A percentile compares a stretch with the other conserved stretches of the same genome.
Conservation (phyloP, 305 asterid genomes). For the Rubia peregrina region DNA sequence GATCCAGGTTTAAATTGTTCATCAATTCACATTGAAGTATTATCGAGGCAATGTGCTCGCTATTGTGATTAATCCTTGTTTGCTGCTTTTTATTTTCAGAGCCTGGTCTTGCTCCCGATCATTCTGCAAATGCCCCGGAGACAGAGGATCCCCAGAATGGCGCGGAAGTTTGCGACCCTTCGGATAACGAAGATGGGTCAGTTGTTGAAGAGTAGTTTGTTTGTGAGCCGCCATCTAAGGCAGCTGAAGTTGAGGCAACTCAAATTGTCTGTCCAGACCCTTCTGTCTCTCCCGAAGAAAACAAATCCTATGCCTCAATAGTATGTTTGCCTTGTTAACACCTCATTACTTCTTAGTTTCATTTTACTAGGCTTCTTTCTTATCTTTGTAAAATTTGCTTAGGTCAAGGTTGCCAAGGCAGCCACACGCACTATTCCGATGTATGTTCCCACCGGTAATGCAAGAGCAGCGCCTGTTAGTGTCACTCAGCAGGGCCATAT, state of each 20-base stretch:
- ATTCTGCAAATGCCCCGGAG: slow-evolving; percentile 36
- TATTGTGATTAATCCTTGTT: not conserved
- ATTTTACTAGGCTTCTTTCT: not conserved
- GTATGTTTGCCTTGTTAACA: slow-evolving; percentile 28
- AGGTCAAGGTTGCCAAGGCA: slow-evolving; percentile 29
- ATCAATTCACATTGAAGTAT: not conserved
- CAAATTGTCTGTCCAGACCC: slow-evolving; percentile 33
- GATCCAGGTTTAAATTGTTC: slow-evolving; percentile 45
- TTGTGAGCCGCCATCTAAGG: slow-evolving; percentile 40
- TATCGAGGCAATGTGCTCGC: not conserved
- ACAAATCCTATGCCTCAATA: slow-evolving; percentile 93
- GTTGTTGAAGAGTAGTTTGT: slow-evolving; percentile 35
- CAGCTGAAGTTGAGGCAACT: slow-evolving; percentile 32
- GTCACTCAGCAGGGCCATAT: slow-evolving; percentile 39
- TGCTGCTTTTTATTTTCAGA: slow-evolving; percentile 41
- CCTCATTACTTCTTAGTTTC: not conserved
- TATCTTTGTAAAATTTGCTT: slow-evolving; percentile 11
- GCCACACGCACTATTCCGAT: slow-evolving; percentile 31
- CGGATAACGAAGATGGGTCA: slow-evolving; percentile 38
- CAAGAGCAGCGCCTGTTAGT: slow-evolving; percentile 31
- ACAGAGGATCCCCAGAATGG: slow-evolving; percentile 38
- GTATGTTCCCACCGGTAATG: slow-evolving; percentile 50
- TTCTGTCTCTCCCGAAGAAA: slow-evolving; percentile 50
- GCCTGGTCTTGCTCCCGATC: slow-evolving; percentile 45
- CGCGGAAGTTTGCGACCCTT: slow-evolving; percentile 40